These are phyloP conservation scores for Camellia lanceoleosa DNA, from an alignment of 148 eudicot species.

Conservation along the genomic window DNA sequence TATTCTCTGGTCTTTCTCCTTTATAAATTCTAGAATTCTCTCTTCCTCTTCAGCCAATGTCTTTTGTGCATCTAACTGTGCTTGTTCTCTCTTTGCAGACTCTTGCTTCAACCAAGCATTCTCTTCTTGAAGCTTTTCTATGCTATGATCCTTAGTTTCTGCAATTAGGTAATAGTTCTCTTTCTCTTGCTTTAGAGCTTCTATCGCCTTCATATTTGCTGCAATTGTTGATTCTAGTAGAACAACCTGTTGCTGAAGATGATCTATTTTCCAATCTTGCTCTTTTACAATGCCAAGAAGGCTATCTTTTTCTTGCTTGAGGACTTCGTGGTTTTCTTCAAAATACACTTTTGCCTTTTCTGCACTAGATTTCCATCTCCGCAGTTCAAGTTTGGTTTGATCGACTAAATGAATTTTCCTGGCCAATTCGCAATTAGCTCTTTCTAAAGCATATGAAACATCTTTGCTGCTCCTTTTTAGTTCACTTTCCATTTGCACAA, in stretches of 20 bases:
- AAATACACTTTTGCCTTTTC: constrained; percentile 39
- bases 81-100: constrained; percentile 27
- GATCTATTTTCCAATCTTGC: constrained; percentile 31
- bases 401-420: constrained; percentile 35
- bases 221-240: constrained; percentile 25
- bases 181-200: constrained; percentile 36
- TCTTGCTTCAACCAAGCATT: constrained; percentile 33
- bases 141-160: constrained; percentile 31
- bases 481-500: constrained; percentile 48
- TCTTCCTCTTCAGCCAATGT: constrained; percentile 38
- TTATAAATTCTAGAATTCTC: constrained; percentile 24
- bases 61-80: constrained; percentile 32
- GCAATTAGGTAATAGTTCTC: constrained; percentile 29
- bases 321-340: constrained; percentile 40
- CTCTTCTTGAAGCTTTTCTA: constrained; percentile 38
- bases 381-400: constrained; percentile 34
- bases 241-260: constrained; percentile 35
- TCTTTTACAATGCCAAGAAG: constrained; percentile 33
- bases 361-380: constrained; percentile 42
- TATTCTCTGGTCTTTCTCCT: constrained; percentile 42
- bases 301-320: constrained; percentile 36
- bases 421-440: constrained; percentile 36
- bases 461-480: constrained; percentile 18
- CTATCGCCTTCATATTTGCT: constrained; percentile 29
- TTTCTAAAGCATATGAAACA: constrained; percentile 33